Evolutionary conservation across 2,329 filamentous ascomycete genomes (phyloP).

Genomic region (Fusarium verrucosum): DNA sequence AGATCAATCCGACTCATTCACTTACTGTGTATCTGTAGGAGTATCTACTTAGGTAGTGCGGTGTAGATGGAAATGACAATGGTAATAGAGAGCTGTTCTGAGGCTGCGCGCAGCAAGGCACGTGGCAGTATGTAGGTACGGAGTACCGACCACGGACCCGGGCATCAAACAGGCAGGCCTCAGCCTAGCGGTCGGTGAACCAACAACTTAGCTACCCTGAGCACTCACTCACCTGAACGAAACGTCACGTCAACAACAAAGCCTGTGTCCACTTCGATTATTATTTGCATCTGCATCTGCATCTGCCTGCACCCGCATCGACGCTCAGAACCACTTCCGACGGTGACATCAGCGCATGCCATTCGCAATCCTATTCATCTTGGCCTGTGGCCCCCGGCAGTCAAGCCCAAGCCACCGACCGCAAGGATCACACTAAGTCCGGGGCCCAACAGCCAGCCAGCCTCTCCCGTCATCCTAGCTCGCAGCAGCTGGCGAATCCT

Average conservation of each 20-base stretch:
- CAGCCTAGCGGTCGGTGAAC: slow-evolving; percentile 10
- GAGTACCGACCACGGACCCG: neutral
- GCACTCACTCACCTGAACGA: neutral
- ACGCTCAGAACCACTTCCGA: neutral
- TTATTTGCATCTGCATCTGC: neutral
- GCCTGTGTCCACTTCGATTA: slow-evolving; percentile 6
- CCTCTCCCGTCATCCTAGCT: slow-evolving; percentile 29
- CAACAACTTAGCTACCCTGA: neutral
- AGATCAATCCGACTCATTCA: neutral
- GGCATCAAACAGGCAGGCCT: slow-evolving; percentile 12
- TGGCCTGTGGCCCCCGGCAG: slow-evolving; percentile 16
- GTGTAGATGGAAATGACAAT: slow-evolving; percentile 1
- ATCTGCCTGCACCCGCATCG: neutral
- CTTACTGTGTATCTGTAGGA: no score
- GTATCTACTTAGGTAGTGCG: no score
- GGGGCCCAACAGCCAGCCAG: slow-evolving; percentile 11
- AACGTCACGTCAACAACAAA: neutral
- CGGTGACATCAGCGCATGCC: slow-evolving; percentile 22
- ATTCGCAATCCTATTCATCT: neutral
- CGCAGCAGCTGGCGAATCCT: neutral
- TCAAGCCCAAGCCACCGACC: neutral
- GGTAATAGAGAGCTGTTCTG: slow-evolving; percentile 14
- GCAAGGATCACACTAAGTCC: slow-evolving; percentile 12
- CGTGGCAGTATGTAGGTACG: slow-evolving; percentile 33
- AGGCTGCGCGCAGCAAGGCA: no score